phyloP scores from a whole-genome alignment of 2,329 filamentous ascomycete species.

The Xylaria sp. region DNA sequence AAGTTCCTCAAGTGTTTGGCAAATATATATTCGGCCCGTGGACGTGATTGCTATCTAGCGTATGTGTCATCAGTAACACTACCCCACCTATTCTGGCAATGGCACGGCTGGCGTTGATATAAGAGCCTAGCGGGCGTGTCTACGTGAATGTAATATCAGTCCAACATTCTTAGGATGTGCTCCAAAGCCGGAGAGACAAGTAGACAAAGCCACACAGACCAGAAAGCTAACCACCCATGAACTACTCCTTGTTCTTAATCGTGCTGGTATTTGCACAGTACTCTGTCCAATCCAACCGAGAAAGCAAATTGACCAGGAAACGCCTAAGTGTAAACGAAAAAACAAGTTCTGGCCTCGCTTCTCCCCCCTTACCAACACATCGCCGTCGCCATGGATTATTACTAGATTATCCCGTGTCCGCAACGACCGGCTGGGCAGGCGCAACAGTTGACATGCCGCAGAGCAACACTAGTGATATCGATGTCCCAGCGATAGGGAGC shows the following conservation, averaged over 20 bases:
- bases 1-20: not conserved
- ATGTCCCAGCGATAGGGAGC: constrained; percentile 1
- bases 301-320: not conserved
- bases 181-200: not conserved
- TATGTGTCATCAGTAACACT: constrained; percentile 1
- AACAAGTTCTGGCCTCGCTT: not conserved
- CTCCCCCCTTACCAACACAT: not conserved
- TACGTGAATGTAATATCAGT: not conserved
- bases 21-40: not conserved
- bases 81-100: not conserved
- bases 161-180: not conserved
- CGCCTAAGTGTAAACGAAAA: not conserved
- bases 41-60: not conserved
- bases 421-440: constrained; percentile 9
- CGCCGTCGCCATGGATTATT: not conserved
- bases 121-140: not conserved
- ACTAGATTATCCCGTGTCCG: constrained; percentile 4
- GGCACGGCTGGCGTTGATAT: not conserved
- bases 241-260: not conserved
- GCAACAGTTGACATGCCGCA: constrained; percentile 17
- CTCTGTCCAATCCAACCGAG: not conserved
- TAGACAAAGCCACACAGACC: not conserved
- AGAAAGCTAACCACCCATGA: not conserved
- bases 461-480: not conserved
- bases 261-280: not conserved